Percentiles rank a stretch among this genome's conserved stretches.
These are phyloP conservation scores for Trichoderma asperelloides DNA, from an alignment of 495 filamentous ascomycete species.

Conservation along the genomic window DNA sequence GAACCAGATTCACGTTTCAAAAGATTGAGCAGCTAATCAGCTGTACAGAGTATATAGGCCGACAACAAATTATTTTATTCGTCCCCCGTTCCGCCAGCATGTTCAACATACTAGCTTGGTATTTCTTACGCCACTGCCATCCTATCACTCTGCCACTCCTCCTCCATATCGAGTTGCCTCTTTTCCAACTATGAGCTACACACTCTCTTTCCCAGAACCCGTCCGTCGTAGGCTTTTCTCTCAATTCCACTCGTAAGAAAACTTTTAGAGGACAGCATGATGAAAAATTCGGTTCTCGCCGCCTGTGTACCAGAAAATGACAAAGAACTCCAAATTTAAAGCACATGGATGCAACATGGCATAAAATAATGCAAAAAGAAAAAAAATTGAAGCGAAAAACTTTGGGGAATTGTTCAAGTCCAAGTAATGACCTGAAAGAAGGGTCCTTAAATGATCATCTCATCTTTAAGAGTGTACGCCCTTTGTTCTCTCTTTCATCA, in stretches of 20 bases:
- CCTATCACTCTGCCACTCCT: neutral
- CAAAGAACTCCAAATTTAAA: neutral
- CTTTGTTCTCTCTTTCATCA: constrained; percentile 61
- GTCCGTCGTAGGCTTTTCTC: neutral
- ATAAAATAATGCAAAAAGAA: neutral
- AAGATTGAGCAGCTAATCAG: neutral
- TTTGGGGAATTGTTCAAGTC: too few species aligned
- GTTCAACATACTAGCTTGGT: neutral
- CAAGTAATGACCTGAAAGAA: neutral
- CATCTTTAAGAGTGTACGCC: constrained; percentile 31
- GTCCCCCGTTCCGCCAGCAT: neutral
- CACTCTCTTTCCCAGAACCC: neutral
- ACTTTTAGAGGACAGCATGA: neutral
- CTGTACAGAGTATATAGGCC: neutral
- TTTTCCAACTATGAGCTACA: neutral
- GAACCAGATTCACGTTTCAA: too few species aligned
- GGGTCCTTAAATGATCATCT: neutral
- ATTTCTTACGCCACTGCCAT: neutral
- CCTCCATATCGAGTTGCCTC: neutral
- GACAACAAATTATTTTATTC: neutral
- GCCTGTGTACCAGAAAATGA: neutral
- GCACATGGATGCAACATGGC: neutral
- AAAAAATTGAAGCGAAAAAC: neutral
- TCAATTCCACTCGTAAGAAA: neutral
- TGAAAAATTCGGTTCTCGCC: neutral